phyloP scores from a whole-genome alignment of 192 early-diverging fungal species.

The Backusella australiensis region DNA sequence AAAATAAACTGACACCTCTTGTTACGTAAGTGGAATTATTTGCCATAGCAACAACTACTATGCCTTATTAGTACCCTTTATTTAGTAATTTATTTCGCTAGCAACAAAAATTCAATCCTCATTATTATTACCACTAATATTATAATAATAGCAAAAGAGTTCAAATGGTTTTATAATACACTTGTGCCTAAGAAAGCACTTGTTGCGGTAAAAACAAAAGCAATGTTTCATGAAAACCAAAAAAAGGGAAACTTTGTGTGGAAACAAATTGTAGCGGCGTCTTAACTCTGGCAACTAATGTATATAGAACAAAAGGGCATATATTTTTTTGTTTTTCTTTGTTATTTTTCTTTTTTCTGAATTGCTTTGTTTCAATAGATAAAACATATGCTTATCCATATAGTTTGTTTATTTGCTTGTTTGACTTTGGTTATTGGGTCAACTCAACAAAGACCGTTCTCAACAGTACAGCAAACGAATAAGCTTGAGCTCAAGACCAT shows the following conservation, averaged over 20 bases:
- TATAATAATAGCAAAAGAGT: too few species aligned
- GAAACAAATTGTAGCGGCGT: not conserved
- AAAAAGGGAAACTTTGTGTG: not conserved
- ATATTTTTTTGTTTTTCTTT: not conserved
- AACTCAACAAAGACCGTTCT: not conserved
- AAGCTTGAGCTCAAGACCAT: conserved; percentile 26
- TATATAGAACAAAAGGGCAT: not conserved
- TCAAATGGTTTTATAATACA: too few species aligned
- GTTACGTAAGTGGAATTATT: too few species aligned
- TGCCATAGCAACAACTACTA: too few species aligned
- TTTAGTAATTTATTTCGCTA: too few species aligned
- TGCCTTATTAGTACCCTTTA: too few species aligned
- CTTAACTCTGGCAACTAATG: not conserved
- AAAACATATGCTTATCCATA: not conserved
- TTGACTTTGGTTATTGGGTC: not conserved
- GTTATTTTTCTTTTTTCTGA: not conserved
- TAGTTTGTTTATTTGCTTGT: not conserved
- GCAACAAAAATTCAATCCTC: too few species aligned
- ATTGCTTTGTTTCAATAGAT: not conserved
- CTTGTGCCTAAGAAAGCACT: not conserved
- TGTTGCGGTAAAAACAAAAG: not conserved
- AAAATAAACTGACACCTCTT: too few species aligned
- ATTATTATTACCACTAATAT: too few species aligned
- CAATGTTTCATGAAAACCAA: not conserved
- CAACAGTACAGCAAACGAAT: not conserved